Conservation (phyloP, 169 alveolate species). For the Neospora caninum region DNA sequence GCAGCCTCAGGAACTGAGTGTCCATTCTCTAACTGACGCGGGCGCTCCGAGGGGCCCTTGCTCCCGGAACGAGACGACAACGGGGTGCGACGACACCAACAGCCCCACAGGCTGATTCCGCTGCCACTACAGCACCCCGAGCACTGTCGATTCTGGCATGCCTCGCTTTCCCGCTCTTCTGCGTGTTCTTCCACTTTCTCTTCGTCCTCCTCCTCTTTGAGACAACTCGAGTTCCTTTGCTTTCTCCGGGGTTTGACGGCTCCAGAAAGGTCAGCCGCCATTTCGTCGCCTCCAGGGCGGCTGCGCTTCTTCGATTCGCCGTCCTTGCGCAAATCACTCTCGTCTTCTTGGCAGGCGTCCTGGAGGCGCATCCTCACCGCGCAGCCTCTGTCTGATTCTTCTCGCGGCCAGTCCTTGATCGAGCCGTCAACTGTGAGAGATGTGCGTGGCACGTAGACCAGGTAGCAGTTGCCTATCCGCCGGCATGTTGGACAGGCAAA, state of each 20-base stretch:
- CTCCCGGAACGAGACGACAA: background rate
- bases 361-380: background rate
- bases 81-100: background rate
- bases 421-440: constrained; percentile 16
- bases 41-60: background rate
- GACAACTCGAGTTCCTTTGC: background rate
- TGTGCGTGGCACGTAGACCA: background rate
- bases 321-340: background rate
- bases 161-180: background rate
- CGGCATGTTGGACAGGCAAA: constrained; percentile 28
- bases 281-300: background rate
- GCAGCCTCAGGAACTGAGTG: background rate
- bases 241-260: background rate
- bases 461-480: constrained; percentile 12
- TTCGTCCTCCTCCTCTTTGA: background rate
- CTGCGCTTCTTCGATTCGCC: background rate
- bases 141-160: background rate
- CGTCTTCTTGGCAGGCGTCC: background rate
- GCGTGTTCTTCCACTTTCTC: background rate
- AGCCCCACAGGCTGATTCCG: background rate
- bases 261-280: background rate
- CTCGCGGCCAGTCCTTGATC: background rate
- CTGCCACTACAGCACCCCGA: background rate
- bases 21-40: no score
- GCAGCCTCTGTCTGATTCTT: background rate